phyloP scores from a whole-genome alignment of 2,329 filamentous ascomycete genomes.

The Rhynchosporium agropyri region DNA sequence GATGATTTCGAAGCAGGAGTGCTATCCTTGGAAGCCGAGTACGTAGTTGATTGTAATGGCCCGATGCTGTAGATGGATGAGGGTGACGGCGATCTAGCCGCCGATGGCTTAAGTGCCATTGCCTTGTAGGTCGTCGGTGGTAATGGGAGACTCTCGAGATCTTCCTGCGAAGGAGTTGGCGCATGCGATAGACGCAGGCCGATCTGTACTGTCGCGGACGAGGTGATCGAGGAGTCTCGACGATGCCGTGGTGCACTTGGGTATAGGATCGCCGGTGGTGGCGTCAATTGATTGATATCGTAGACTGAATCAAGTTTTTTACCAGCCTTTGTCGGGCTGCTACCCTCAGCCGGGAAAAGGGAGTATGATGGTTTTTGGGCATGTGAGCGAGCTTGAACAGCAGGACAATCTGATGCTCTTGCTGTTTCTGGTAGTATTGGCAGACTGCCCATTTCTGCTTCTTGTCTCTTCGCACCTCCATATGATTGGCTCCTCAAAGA shows the following conservation, averaged over 20 bases:
- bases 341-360: conserved; percentile 36
- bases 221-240: conserved; percentile 63
- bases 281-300: conserved; percentile 37
- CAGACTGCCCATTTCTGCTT: conserved; percentile 22
- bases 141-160: conserved; percentile 29
- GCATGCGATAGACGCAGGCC: conserved; percentile 66
- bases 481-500: conserved; percentile 27
- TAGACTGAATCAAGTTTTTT: conserved; percentile 37
- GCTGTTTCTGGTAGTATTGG: conserved; percentile 12
- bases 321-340: conserved; percentile 22
- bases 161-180: conserved; percentile 32
- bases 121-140: conserved; percentile 44
- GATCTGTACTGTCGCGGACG: conserved; percentile 71
- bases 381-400: conserved; percentile 24
- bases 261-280: conserved; percentile 34
- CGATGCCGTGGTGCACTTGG: conserved; percentile 38
- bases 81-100: conserved; percentile 20
- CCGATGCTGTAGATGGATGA: conserved; percentile 16
- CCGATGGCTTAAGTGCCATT: conserved; percentile 10
- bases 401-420: background rate
- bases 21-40: conserved; percentile 19
- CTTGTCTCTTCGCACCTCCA: conserved; percentile 25
- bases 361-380: conserved; percentile 39
- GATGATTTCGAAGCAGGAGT: conserved; percentile 13
- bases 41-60: conserved; percentile 24